phyloP scores from a whole-genome alignment of 495 filamentous ascomycete genomes.

The Penicillium paradoxum region DNA sequence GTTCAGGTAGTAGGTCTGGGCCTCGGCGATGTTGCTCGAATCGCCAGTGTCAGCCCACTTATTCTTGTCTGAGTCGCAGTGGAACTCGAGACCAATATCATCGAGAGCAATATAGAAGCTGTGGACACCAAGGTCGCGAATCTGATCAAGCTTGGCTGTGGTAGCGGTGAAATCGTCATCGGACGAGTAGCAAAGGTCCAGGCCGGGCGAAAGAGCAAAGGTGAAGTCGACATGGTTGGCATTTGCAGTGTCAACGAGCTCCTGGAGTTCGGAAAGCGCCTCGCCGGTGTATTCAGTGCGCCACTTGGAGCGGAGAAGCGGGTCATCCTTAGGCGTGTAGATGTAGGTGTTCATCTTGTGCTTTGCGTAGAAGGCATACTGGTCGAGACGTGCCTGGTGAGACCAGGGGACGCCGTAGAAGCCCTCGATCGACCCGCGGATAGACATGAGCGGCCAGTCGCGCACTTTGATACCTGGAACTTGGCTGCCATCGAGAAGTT shows the following conservation, averaged over 20 bases:
- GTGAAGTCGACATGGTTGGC: conserved; percentile 15
- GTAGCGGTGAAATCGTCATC: conserved; percentile 13
- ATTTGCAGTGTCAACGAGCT: conserved; percentile 11
- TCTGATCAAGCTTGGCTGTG: conserved; percentile 8
- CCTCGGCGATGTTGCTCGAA: conserved; percentile 8
- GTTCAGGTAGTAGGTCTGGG: conserved; percentile 15
- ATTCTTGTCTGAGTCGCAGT: conserved; percentile 11
- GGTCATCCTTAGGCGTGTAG: conserved; percentile 16
- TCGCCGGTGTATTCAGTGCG: conserved; percentile 12
- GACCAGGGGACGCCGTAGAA: conserved; percentile 18
- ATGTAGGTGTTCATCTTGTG: conserved; percentile 19
- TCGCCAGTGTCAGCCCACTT: conserved; percentile 4
- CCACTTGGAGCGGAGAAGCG: conserved; percentile 13
- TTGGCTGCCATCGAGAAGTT: conserved; percentile 1
- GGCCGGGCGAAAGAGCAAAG: conserved; percentile 13
- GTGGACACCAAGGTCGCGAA: conserved; percentile 9
- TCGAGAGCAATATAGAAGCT: conserved; percentile 17
- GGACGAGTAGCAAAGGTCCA: conserved; percentile 10
- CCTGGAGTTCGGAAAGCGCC: conserved; percentile 8
- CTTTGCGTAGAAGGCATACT: conserved; percentile 12
- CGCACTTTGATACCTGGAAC: conserved; percentile 11
- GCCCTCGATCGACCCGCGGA: conserved; percentile 16
- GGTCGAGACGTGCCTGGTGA: conserved; percentile 16
- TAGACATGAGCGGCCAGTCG: conserved; percentile 18
- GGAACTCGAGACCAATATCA: conserved; percentile 9